These are phyloP conservation scores for Neocallimastix lanati DNA, from an alignment of 192 early-diverging fungal genomes.

Conservation along the genomic window DNA sequence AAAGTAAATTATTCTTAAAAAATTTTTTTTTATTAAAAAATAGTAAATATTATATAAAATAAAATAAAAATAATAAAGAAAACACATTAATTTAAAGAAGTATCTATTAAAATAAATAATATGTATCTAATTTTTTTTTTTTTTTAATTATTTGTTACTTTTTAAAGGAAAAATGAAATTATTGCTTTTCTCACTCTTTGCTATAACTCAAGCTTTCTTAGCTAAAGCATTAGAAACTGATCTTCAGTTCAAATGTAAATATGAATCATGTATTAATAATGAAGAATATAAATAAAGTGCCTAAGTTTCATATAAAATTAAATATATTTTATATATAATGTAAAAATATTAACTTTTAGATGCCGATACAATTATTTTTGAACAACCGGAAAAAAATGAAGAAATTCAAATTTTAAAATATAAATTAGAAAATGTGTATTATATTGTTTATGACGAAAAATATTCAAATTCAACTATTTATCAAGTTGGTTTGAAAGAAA, in stretches of 20 bases:
- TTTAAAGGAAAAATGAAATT: not conserved
- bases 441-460: not conserved
- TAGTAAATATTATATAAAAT: too few relatives aligned
- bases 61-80: too few relatives aligned
- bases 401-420: not conserved
- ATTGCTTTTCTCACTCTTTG: not conserved
- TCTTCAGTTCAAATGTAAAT: not conserved
- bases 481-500: not conserved
- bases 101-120: too few relatives aligned
- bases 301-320: too few relatives aligned
- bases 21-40: too few relatives aligned
- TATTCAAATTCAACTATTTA: not conserved
- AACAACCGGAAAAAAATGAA: not conserved
- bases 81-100: too few relatives aligned
- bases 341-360: not conserved
- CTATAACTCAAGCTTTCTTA: not conserved
- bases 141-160: too few relatives aligned
- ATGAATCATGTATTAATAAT: too few relatives aligned
- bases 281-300: too few relatives aligned
- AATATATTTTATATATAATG: too few relatives aligned
- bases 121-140: too few relatives aligned
- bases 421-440: not conserved
- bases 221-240: not conserved
- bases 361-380: not conserved
- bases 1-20: too few relatives aligned